A percentile compares a stretch with the other conserved stretches of the same genome.
Conservation (phyloP, 495 filamentous ascomycete genomes). For the Penicillium paxilli region DNA sequence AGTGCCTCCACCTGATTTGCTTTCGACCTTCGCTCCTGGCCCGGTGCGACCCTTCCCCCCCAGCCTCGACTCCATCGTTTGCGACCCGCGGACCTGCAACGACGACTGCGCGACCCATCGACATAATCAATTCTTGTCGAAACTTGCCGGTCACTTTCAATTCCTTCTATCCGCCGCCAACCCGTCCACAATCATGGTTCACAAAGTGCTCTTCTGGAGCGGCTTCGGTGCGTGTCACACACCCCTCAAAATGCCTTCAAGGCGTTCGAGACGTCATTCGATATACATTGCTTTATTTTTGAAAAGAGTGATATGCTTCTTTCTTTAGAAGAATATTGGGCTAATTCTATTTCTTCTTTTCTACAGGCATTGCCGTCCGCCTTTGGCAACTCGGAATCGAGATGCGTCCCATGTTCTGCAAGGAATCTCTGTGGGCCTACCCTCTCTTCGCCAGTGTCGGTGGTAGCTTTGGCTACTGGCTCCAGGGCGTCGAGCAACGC, state of each 20-base stretch:
- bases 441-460: constrained; percentile 83
- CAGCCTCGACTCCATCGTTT: constrained; percentile 20
- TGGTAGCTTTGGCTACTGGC: constrained; percentile 94
- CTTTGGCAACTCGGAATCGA: constrained; percentile 97
- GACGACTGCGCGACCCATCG: constrained; percentile 9
- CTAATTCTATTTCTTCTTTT: not conserved
- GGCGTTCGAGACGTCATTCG: no score
- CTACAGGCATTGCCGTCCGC: constrained; percentile 79
- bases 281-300: no score
- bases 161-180: constrained; percentile 14
- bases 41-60: constrained; percentile 24
- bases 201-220: constrained; percentile 93
- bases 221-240: constrained; percentile 77
- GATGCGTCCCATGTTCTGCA: constrained; percentile 90
- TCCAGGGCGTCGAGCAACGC: constrained; percentile 78
- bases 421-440: constrained; percentile 81
- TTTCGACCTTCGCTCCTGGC: constrained; percentile 34
- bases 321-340: not conserved
- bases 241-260: not conserved
- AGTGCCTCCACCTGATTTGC: constrained; percentile 44
- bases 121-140: constrained; percentile 5
- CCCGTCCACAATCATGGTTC: constrained; percentile 49
- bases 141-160: constrained; percentile 7
- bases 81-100: constrained; percentile 13
- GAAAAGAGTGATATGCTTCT: not conserved